A percentile compares a stretch with the other conserved stretches of the same genome.
These are phyloP conservation scores for Hanseniaspora lindneri DNA, from an alignment of 805 yeast genomes.

Conservation along the genomic window DNA sequence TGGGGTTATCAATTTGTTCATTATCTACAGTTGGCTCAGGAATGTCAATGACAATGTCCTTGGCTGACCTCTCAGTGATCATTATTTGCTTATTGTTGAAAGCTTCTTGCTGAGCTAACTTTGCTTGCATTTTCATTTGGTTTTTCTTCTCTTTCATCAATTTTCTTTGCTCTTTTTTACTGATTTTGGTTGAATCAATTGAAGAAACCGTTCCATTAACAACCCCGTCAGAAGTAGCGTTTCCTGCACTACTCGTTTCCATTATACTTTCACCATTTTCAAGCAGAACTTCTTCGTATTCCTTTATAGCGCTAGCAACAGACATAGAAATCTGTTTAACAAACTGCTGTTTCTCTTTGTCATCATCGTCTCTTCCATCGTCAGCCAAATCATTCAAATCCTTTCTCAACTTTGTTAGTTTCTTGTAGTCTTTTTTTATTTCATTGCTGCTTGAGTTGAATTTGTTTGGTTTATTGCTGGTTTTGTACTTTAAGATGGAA, in stretches of 20 bases:
- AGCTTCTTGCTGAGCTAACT: constrained; percentile 20
- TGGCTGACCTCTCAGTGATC: constrained; percentile 16
- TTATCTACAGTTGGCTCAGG: background rate
- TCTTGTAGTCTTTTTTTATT: constrained; percentile 87
- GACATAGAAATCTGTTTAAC: background rate
- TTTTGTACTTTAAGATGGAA: constrained; percentile 10
- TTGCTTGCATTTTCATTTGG: constrained; percentile 28
- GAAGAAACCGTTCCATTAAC: too few species aligned
- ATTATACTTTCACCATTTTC: constrained; percentile 13
- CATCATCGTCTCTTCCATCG: background rate
- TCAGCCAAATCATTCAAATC: constrained; percentile 49
- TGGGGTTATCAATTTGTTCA: background rate
- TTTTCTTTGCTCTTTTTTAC: constrained; percentile 29
- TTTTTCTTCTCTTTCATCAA: constrained; percentile 30
- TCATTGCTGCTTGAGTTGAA: constrained; percentile 32
- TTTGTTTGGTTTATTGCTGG: constrained; percentile 13
- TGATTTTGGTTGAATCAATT: constrained; percentile 22
- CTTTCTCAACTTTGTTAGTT: constrained; percentile 82
- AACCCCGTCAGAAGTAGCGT: background rate
- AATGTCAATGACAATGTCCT: constrained; percentile 9
- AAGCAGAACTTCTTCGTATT: constrained; percentile 11
- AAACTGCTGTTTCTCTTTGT: background rate
- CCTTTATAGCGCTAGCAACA: constrained; percentile 1
- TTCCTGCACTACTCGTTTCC: constrained; percentile 2
- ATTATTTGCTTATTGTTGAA: constrained; percentile 14